Conservation (phyloP, 345 rosid genomes). For the Toxicodendron radicans region DNA sequence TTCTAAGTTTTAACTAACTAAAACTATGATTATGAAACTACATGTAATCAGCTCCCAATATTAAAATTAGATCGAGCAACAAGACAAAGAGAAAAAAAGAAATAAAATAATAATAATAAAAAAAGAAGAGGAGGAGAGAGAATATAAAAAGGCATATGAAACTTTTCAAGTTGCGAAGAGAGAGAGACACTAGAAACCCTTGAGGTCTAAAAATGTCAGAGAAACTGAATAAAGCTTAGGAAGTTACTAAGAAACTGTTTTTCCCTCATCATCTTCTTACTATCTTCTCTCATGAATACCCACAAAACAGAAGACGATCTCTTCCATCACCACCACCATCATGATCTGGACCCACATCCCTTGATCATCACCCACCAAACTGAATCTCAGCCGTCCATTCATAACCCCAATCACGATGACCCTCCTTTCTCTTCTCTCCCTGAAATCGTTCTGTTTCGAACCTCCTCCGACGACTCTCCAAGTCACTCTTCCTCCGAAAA, state of each 20-base stretch:
- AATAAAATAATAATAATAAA: background rate
- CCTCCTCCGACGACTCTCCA: conserved; percentile 66
- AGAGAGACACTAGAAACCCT: background rate
- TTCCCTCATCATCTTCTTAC: background rate
- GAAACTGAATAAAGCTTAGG: conserved; percentile 17
- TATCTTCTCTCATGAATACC: conserved; percentile 49
- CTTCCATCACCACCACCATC: conserved; percentile 41
- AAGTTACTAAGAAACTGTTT: conserved; percentile 25
- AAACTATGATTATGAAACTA: background rate
- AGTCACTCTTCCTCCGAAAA: conserved; percentile 53
- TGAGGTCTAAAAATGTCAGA: conserved; percentile 12
- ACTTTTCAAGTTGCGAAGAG: background rate
- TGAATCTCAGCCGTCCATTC: conserved; percentile 57
- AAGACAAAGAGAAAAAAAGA: background rate
- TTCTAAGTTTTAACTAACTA: background rate
- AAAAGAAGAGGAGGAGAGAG: background rate
- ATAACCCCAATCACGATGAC: conserved; percentile 43
- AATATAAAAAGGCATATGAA: too few relatives aligned
- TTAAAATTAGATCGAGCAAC: background rate
- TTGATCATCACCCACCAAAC: conserved; percentile 32
- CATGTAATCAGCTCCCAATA: background rate
- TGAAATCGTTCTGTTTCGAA: conserved; percentile 75
- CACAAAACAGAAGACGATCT: conserved; percentile 65
- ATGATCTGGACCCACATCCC: conserved; percentile 47
- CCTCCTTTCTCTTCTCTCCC: conserved; percentile 51